Conservation (phyloP, 73 alveolate species). For the Paramecium sonneborni region DNA sequence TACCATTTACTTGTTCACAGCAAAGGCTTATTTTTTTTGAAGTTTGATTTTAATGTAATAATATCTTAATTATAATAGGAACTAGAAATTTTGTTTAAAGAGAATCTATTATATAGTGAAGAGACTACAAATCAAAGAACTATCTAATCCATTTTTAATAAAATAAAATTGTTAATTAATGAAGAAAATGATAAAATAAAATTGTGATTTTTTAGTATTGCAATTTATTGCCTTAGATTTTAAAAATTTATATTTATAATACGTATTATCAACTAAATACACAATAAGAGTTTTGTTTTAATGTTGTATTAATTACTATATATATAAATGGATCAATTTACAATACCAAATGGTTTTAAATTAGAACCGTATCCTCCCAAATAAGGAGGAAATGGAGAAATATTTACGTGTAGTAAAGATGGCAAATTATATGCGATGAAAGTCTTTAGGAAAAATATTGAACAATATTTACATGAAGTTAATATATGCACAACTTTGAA, state of each 20-base stretch:
- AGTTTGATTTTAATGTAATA: not conserved
- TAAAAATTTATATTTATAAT: too few species aligned
- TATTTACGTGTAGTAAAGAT: not conserved
- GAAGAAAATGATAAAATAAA: not conserved
- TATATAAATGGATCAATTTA: too few species aligned
- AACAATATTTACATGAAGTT: not conserved
- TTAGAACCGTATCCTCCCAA: not conserved
- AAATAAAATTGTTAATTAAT: not conserved
- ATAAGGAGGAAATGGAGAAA: not conserved
- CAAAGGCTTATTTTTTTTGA: slow-evolving; percentile 2
- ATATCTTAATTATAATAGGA: not conserved
- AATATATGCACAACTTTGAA: not conserved
- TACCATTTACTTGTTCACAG: not conserved
- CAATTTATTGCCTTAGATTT: too few species aligned
- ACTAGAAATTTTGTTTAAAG: not conserved
- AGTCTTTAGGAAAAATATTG: not conserved
- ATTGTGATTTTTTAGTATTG: not conserved
- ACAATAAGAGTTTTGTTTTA: too few species aligned
- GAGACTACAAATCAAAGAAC: not conserved
- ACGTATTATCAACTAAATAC: too few species aligned
- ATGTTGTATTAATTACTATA: too few species aligned
- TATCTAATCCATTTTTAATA: not conserved
- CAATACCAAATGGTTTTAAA: not conserved
- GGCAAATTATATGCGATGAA: not conserved
- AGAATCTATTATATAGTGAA: not conserved